A percentile compares a stretch with the other conserved stretches of the same genome.
Evolutionary conservation across 805 yeast species (phyloP).

Genomic region (Brettanomyces nanus): DNA sequence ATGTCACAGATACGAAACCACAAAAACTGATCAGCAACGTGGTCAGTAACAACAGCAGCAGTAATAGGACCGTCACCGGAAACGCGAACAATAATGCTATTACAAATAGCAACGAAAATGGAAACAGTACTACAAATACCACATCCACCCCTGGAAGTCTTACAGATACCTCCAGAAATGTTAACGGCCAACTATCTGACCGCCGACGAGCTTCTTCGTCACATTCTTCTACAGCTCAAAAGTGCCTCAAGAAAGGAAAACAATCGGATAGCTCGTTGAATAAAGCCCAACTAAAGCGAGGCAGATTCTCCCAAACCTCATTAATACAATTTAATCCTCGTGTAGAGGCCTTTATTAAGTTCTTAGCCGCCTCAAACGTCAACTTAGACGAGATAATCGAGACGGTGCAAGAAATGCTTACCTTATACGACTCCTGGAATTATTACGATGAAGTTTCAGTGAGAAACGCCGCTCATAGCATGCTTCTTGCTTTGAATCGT

Average conservation of each 20-base stretch:
- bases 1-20: background rate
- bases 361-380: conserved; percentile 68
- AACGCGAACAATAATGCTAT: background rate
- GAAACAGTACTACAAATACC: background rate
- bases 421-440: conserved; percentile 81
- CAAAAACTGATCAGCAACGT: background rate
- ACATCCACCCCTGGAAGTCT: background rate
- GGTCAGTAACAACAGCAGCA: background rate
- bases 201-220: too few species aligned
- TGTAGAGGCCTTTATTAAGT: conserved; percentile 50
- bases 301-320: background rate
- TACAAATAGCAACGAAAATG: background rate
- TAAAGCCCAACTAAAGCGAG: background rate
- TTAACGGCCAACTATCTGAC: too few species aligned
- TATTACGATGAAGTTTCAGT: conserved; percentile 64
- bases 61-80: background rate
- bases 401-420: conserved; percentile 76
- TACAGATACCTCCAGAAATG: background rate
- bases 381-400: conserved; percentile 72
- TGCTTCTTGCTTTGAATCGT: conserved; percentile 20
- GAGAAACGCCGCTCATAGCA: conserved; percentile 37
- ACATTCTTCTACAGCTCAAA: background rate
- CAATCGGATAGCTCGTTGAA: background rate
- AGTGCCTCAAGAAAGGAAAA: background rate
- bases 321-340: conserved; percentile 22